phyloP scores from a whole-genome alignment of 177 flowering plant genomes.

The Vitis hybrid region DNA sequence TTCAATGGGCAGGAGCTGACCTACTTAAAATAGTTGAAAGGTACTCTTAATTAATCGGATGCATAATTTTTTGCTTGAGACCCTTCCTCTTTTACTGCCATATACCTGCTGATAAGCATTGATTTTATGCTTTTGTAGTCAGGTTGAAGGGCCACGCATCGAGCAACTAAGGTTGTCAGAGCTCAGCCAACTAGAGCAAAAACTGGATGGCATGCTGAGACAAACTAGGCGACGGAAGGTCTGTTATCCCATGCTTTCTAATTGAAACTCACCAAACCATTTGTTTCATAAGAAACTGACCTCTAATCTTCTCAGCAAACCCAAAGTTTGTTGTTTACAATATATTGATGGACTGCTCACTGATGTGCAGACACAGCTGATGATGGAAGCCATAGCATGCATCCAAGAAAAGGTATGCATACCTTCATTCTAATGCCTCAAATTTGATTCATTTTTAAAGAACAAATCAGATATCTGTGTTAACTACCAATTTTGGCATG shows the following conservation, averaged over 20 bases:
- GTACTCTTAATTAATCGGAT: background rate
- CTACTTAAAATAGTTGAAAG: conserved; percentile 5
- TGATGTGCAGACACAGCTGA: background rate
- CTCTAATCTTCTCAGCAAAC: background rate
- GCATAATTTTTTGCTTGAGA: no score
- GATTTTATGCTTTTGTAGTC: background rate
- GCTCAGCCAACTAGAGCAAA: conserved; percentile 8
- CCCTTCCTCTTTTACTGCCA: no score
- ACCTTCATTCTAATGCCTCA: background rate
- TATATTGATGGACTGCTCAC: background rate
- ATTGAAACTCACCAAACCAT: no score
- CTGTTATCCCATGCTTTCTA: background rate
- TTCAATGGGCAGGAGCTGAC: background rate
- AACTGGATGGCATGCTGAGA: conserved; percentile 6
- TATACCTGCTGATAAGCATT: no score
- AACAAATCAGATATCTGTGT: background rate
- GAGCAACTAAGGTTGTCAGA: conserved; percentile 1
- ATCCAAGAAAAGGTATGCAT: conserved; percentile 1
- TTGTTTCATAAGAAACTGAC: no score
- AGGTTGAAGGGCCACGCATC: conserved; percentile 8
- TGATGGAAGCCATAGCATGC: conserved; percentile 3
- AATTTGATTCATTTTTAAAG: background rate
- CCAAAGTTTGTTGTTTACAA: background rate
- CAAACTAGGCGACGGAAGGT: conserved; percentile 11
- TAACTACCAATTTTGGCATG: background rate